A percentile compares a stretch with the other conserved stretches of the same genome.
Conservation (phyloP, 345 rosid species). For the Syzygium aqueum region DNA sequence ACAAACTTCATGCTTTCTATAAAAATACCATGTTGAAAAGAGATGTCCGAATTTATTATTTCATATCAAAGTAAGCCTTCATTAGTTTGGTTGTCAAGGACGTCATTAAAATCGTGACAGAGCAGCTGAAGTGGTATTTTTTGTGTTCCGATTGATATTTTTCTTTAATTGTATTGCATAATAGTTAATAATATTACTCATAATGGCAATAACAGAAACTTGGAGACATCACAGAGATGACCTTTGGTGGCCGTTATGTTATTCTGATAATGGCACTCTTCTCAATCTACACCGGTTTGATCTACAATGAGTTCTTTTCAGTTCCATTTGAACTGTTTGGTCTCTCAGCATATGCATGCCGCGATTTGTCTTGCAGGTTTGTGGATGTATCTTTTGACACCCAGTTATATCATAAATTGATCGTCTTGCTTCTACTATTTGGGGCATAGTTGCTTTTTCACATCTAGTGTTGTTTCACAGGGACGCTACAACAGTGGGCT, state of each 20-base stretch:
- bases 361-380: slow-evolving; percentile 88
- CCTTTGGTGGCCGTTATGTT: slow-evolving; percentile 97
- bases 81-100: not conserved
- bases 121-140: not conserved
- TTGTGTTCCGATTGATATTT: not conserved
- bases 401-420: not conserved
- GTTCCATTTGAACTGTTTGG: slow-evolving; percentile 86
- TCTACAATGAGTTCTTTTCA: slow-evolving; percentile 97
- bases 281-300: slow-evolving; percentile 88
- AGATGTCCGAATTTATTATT: not conserved
- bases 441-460: not conserved
- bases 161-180: not conserved
- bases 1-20: not conserved
- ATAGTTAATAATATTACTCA: not conserved
- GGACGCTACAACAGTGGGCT: slow-evolving; percentile 74
- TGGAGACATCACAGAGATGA: slow-evolving; percentile 93
- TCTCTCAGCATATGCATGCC: slow-evolving; percentile 87
- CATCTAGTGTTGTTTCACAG: slow-evolving; percentile 16
- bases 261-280: slow-evolving; percentile 89
- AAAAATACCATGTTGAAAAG: not conserved
- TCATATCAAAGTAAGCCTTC: not conserved
- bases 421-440: not conserved
- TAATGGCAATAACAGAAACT: slow-evolving; percentile 53
- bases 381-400: slow-evolving; percentile 2
- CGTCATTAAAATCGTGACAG: not conserved